Evolutionary conservation across 2,329 filamentous ascomycete genomes (phyloP).

Genomic region (Laburnicola sp.): DNA sequence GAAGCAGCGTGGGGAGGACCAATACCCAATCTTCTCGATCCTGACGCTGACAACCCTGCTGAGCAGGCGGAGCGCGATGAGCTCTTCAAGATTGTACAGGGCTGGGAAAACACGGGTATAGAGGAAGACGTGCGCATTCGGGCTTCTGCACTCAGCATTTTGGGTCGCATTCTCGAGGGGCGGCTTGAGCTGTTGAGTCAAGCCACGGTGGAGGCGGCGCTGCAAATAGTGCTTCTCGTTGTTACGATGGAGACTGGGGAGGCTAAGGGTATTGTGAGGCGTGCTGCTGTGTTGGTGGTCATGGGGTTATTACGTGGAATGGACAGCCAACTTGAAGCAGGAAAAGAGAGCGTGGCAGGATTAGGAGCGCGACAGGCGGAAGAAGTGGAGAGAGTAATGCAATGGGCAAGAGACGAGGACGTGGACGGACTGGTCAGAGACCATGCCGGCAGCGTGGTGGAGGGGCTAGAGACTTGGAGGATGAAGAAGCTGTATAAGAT

Average conservation of each 20-base stretch:
- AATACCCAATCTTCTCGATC: constrained; percentile 42
- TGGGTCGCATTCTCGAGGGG: constrained; percentile 63
- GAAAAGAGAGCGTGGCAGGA: constrained; percentile 51
- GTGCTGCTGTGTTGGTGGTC: constrained; percentile 67
- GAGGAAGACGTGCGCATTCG: constrained; percentile 72
- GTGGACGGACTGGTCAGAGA: constrained; percentile 68
- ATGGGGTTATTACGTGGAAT: constrained; percentile 65
- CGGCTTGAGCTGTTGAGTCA: constrained; percentile 51
- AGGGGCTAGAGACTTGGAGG: constrained; percentile 66
- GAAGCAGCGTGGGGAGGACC: constrained; percentile 61
- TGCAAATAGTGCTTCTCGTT: constrained; percentile 66
- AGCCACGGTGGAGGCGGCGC: constrained; percentile 46
- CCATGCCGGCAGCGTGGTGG: constrained; percentile 68
- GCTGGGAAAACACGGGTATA: constrained; percentile 67
- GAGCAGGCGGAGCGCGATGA: constrained; percentile 49
- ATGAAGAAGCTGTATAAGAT: constrained; percentile 56
- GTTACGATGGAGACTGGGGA: constrained; percentile 64
- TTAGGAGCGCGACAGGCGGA: constrained; percentile 59
- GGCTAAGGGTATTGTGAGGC: constrained; percentile 66
- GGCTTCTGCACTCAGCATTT: constrained; percentile 68
- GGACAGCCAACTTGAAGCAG: constrained; percentile 53
- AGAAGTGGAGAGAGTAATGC: constrained; percentile 64
- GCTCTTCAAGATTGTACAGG: constrained; percentile 63
- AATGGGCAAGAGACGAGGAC: constrained; percentile 68
- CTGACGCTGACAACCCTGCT: constrained; percentile 28